Base-by-base conservation (phyloP, 1,284 basidiomycete species). In the Moesziomyces aphidis region DNA sequence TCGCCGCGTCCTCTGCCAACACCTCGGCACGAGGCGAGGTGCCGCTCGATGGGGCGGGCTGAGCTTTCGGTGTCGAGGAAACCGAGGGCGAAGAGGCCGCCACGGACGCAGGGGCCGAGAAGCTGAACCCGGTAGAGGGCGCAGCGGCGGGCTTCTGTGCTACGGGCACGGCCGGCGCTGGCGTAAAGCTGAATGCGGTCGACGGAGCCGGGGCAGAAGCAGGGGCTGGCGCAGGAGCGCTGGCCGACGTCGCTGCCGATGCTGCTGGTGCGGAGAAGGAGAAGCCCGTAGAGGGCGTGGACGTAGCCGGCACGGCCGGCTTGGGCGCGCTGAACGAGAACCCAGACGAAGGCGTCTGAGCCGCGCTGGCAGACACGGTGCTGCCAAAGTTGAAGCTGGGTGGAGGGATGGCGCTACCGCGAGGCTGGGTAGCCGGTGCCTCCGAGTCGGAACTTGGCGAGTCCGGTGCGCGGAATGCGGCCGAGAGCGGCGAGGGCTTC, bases 401-500 rank as follows among this genome's bases (percentile, higher is more conserved):
- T 45, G 62, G 62, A 10, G 59, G 28, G 11, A 72, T 50, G 7
- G 54, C 43, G 19, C 57, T 47, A 1, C 47, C 58, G 2, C 53
- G 55, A n/a, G 61, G n/a, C 22, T 61, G 62, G 7, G 64, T 28
- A 17, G 56, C n/a, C 2, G 58, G 53, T 1, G 55, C 24, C 55
- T 75, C 73, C 34, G 73, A 64, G 28, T 71, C 73, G 4, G 73
- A 67, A 42, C 67, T 64, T 28, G 77, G 77, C 59, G 77, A 78
- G 34, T 78, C 77, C 3, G 77, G 77, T 1, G 66, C 68, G 34
- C 62, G 65, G 61, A 72, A 75, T 13, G 69, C 63, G 39, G 59
- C 77, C 17, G 77, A 78, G 13, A 78, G 49, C 26, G 77, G 77
- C 43, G 73, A 76, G 1, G 77, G 77, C 59, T 78, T 78, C 62